These are phyloP conservation scores for Stemphylium lycopersici DNA, from an alignment of 2,329 filamentous ascomycete species.

Conservation along the genomic window DNA sequence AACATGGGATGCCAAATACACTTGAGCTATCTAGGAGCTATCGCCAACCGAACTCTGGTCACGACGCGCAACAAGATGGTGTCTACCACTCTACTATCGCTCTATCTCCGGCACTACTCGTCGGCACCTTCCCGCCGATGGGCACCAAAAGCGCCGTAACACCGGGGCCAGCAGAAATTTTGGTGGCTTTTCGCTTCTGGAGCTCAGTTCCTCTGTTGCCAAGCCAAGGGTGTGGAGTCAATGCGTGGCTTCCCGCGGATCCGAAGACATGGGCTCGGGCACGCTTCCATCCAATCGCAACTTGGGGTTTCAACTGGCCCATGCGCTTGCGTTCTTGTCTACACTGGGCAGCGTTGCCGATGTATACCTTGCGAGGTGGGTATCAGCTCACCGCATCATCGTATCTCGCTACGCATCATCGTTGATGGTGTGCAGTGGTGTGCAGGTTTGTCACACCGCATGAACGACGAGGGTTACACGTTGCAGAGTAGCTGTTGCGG, in stretches of 20 bases:
- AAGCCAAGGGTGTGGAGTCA: slow-evolving; percentile 8
- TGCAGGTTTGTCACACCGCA: slow-evolving; percentile 17
- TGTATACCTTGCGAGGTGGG: slow-evolving; percentile 3
- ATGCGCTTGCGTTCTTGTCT: slow-evolving; percentile 2
- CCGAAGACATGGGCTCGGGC: slow-evolving; percentile 15
- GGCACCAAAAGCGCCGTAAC: slow-evolving; percentile 3
- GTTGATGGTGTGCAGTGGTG: background rate
- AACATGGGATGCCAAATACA: slow-evolving; percentile 16
- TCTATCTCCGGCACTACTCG: slow-evolving; percentile 8
- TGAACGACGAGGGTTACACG: slow-evolving; percentile 6
- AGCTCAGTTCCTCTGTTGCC: slow-evolving; percentile 1
- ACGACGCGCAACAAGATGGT: slow-evolving; percentile 3
- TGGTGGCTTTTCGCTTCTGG: slow-evolving; percentile 8
- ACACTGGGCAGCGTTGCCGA: slow-evolving; percentile 8
- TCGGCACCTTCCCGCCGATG: background rate
- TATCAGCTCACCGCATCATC: slow-evolving; percentile 14
- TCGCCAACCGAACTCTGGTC: slow-evolving; percentile 1
- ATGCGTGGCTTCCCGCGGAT: slow-evolving; percentile 17
- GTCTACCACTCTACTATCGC: slow-evolving; percentile 4
- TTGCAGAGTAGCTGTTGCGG: background rate
- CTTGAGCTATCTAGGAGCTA: slow-evolving; percentile 2
- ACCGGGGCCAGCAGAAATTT: slow-evolving; percentile 17
- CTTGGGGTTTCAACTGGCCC: background rate
- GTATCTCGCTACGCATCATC: slow-evolving; percentile 4
- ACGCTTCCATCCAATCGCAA: slow-evolving; percentile 13